Evolutionary conservation across 2,329 filamentous ascomycete species (phyloP).

Genomic region (Thielaviopsis populi): DNA sequence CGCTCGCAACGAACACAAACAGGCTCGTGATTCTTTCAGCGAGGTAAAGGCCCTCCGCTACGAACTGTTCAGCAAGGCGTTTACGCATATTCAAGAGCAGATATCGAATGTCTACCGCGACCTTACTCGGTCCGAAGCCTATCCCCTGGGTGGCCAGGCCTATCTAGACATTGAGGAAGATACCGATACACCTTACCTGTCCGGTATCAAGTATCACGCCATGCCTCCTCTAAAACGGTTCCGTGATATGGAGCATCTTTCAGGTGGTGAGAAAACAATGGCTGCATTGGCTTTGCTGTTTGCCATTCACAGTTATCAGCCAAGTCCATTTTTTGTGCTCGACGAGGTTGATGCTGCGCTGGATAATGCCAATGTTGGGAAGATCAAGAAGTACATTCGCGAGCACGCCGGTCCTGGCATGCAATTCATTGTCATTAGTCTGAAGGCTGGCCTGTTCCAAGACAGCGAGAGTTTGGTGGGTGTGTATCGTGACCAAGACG

Average conservation of each 20-base stretch:
- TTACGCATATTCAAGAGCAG: conserved; percentile 85
- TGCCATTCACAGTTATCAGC: conserved; percentile 91
- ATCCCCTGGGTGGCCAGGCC: conserved; percentile 75
- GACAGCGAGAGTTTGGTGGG: conserved; percentile 91
- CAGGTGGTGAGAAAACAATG: conserved; percentile 97
- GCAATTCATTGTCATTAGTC: conserved; percentile 96
- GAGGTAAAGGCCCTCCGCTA: conserved; percentile 67
- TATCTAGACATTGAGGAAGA: conserved; percentile 91
- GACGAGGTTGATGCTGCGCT: conserved; percentile 96
- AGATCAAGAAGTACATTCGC: conserved; percentile 90
- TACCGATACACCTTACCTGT: conserved; percentile 88
- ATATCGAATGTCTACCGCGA: conserved; percentile 92
- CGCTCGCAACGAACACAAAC: conserved; percentile 57
- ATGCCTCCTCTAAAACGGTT: conserved; percentile 98
- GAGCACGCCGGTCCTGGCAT: conserved; percentile 92
- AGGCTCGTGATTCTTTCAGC: conserved; percentile 70
- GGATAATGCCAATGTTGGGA: conserved; percentile 94
- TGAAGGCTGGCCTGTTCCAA: conserved; percentile 93
- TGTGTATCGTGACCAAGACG: conserved; percentile 86
- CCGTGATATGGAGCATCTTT: conserved; percentile 96
- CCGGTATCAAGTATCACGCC: conserved; percentile 93
- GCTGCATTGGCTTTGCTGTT: conserved; percentile 91
- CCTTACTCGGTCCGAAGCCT: conserved; percentile 76
- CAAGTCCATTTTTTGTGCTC: conserved; percentile 90
- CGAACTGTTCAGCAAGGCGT: conserved; percentile 89